Percentiles rank a stretch among this genome's conserved stretches.
phyloP scores from a whole-genome alignment of 768 basidiomycete genomes.

The Ramaria rubella region DNA sequence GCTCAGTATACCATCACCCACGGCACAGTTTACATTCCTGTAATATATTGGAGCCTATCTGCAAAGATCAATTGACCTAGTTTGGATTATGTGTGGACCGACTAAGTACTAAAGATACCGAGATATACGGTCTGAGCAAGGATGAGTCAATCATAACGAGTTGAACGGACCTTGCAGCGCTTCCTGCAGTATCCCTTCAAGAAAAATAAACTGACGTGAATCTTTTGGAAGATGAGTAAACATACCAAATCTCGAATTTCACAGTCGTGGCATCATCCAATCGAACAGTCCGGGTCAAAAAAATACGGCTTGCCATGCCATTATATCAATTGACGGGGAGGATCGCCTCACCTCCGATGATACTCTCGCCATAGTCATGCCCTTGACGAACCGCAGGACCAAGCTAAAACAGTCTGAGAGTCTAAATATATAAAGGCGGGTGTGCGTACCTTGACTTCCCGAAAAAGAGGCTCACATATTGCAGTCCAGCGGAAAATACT shows the following conservation, averaged over 20 bases:
- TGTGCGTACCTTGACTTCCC: conserved; percentile 81
- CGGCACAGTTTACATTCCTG: conserved; percentile 88
- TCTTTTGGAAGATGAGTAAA: conserved; percentile 6
- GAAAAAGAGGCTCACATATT: too few species aligned
- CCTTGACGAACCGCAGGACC: conserved; percentile 93
- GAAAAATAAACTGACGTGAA: conserved; percentile 11
- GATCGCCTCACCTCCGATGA: conserved; percentile 69
- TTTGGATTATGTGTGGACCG: background rate
- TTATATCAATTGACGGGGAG: conserved; percentile 14
- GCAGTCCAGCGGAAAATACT: too few species aligned
- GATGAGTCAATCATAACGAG: too few species aligned
- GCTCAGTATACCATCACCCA: conserved; percentile 51
- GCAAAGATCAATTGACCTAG: background rate
- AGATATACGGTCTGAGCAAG: too few species aligned
- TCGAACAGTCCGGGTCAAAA: conserved; percentile 94
- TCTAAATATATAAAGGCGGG: background rate
- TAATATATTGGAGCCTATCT: conserved; percentile 91
- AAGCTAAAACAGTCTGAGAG: conserved; percentile 45
- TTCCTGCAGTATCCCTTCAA: conserved; percentile 88
- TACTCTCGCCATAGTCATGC: conserved; percentile 92
- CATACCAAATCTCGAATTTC: conserved; percentile 97
- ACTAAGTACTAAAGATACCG: conserved; percentile 43
- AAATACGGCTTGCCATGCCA: conserved; percentile 70
- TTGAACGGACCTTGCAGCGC: conserved; percentile 69
- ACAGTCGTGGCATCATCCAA: conserved; percentile 85